phyloP scores from a whole-genome alignment of 2,329 filamentous ascomycete genomes.

The Epichloe elymi region DNA sequence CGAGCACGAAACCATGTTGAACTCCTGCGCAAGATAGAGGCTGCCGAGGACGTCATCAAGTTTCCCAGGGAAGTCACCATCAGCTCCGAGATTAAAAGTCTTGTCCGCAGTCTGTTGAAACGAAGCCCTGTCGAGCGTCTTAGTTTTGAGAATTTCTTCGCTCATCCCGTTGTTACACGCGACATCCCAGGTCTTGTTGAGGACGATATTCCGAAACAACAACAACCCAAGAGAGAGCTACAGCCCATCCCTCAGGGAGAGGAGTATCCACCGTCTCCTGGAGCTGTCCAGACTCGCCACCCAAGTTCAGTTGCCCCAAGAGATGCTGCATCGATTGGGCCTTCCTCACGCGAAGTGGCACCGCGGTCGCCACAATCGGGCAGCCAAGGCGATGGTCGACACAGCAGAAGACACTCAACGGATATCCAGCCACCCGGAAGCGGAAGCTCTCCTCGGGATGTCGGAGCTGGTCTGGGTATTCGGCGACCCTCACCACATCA shows the following conservation, averaged over 20 bases:
- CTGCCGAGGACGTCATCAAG: constrained; percentile 69
- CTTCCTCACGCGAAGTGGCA: constrained; percentile 30
- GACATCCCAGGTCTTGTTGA: constrained; percentile 71
- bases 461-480: constrained; percentile 37
- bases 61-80: constrained; percentile 67
- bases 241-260: constrained; percentile 20
- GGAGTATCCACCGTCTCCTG: constrained; percentile 14
- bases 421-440: constrained; percentile 22
- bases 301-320: constrained; percentile 18
- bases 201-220: constrained; percentile 49
- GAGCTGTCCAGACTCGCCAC: constrained; percentile 19
- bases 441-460: constrained; percentile 32
- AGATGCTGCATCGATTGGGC: constrained; percentile 21
- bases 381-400: constrained; percentile 27
- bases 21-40: constrained; percentile 81
- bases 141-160: constrained; percentile 77
- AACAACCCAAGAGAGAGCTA: constrained; percentile 22
- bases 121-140: constrained; percentile 74
- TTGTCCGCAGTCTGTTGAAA: constrained; percentile 73
- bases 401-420: constrained; percentile 16
- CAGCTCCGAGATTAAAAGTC: constrained; percentile 62
- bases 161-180: constrained; percentile 54
- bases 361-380: constrained; percentile 30
- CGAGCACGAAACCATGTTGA: constrained; percentile 90
- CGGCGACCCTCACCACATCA: constrained; percentile 33